These are phyloP conservation scores for Termitomyces sp. DNA, from an alignment of 768 basidiomycete genomes.

Conservation along the genomic window DNA sequence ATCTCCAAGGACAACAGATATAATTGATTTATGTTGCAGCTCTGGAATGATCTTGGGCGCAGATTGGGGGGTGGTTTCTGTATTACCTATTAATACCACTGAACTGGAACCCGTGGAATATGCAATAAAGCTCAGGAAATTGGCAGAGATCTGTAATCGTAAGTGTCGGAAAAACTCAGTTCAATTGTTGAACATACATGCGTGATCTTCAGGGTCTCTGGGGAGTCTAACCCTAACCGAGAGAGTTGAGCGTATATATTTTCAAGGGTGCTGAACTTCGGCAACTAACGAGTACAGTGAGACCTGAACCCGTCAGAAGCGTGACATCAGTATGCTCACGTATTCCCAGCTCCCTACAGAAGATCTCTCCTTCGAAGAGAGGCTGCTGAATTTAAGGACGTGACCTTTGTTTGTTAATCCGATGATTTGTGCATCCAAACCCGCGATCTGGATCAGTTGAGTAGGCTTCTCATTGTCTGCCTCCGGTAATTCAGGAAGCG, in stretches of 20 bases:
- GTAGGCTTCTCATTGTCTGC: slow-evolving; percentile 24
- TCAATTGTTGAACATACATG: slow-evolving; percentile 50
- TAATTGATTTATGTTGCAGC: slow-evolving; percentile 72
- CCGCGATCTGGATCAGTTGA: slow-evolving; percentile 76
- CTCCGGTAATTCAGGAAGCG: slow-evolving; percentile 43
- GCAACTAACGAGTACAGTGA: slow-evolving; percentile 40
- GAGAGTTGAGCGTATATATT: slow-evolving; percentile 30
- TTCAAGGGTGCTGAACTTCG: slow-evolving; percentile 62
- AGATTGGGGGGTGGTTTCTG: slow-evolving; percentile 33
- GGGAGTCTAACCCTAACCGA: slow-evolving; percentile 21
- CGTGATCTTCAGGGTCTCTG: slow-evolving; percentile 56
- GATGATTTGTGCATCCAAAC: slow-evolving; percentile 64
- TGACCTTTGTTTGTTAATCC: slow-evolving; percentile 79
- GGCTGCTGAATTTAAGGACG: slow-evolving; percentile 56
- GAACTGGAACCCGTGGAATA: slow-evolving; percentile 70
- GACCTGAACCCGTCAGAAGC: neutral
- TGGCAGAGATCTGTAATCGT: slow-evolving; percentile 70
- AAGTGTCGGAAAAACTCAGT: neutral
- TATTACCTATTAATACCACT: slow-evolving; percentile 68
- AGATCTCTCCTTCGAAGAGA: slow-evolving; percentile 34
- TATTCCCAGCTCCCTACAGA: slow-evolving; percentile 58
- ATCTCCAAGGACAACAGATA: slow-evolving; percentile 87
- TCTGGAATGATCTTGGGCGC: slow-evolving; percentile 61
- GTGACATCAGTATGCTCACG: slow-evolving; percentile 33
- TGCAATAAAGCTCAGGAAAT: slow-evolving; percentile 76